A percentile compares a stretch with the other conserved stretches of the same genome.
These are phyloP conservation scores for Podila horticola DNA, from an alignment of 192 early-diverging fungal genomes.

Conservation along the genomic window DNA sequence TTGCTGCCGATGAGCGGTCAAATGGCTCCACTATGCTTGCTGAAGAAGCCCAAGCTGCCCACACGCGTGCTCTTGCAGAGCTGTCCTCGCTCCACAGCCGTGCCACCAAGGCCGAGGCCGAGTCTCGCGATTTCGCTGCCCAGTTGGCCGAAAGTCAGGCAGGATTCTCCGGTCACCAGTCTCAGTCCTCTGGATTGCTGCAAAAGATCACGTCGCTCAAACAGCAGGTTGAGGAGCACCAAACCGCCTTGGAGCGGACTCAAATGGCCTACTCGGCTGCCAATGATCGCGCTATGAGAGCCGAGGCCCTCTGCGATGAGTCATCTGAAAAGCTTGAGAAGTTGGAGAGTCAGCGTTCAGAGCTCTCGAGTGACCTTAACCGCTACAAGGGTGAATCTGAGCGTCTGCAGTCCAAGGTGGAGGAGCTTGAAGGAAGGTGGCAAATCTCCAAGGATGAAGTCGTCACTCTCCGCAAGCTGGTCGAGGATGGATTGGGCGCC, in stretches of 20 bases:
- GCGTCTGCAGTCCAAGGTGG: conserved; percentile 45
- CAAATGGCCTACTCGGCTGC: conserved; percentile 50
- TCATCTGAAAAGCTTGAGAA: conserved; percentile 50
- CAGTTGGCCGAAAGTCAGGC: conserved; percentile 50
- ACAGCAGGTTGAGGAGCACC: conserved; percentile 53
- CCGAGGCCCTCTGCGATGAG: conserved; percentile 48
- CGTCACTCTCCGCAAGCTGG: conserved; percentile 49
- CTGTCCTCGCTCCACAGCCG: conserved; percentile 55
- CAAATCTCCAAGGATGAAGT: conserved; percentile 55
- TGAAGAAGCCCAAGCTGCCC: conserved; percentile 63
- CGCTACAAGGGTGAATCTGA: conserved; percentile 41
- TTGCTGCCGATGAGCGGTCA: conserved; percentile 59
- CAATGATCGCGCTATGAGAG: conserved; percentile 47
- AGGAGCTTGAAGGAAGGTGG: conserved; percentile 53
- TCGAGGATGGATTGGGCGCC: conserved; percentile 55
- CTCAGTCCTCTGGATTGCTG: conserved; percentile 24
- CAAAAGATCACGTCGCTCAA: conserved; percentile 35
- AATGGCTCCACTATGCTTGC: conserved; percentile 55
- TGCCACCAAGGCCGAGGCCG: conserved; percentile 55
- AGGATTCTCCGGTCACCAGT: conserved; percentile 51
- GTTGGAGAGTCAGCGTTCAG: conserved; percentile 30
- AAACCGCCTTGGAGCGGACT: conserved; percentile 46
- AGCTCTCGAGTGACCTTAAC: conserved; percentile 47
- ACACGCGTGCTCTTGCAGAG: conserved; percentile 57
- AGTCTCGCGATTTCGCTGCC: conserved; percentile 51